Evolutionary conservation across 352 stramenopile genomes (phyloP), one percentile per base, ranked within the genome.

Genomic region (Phytophthora pseudosyringae): DNA sequence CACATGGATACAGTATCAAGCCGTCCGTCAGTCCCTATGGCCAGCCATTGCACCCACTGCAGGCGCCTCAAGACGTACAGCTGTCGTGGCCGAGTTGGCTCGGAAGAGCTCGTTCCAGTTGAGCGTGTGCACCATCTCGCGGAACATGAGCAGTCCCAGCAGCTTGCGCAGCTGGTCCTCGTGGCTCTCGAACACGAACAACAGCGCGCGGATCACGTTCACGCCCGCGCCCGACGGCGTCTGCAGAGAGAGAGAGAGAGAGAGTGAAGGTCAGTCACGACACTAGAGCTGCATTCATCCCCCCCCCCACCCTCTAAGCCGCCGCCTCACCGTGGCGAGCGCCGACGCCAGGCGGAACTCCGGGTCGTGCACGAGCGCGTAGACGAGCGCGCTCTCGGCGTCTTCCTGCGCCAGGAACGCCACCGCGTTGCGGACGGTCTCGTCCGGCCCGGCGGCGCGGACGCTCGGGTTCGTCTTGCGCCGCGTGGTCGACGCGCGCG

Each of bases 91-190:
- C 59, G 84, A 93, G 59, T 91, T 93, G 62, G 84, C 84, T 67
- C 84, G 82, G 59, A 93, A 93, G 47, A 93, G 79, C 54, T 93
- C 82, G 75, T 89, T 91, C 84, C 84, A 93, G 67, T 93, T 91
- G 45, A 82, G 59, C 43, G 84, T 93, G 59, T 83, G 78, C 54
- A 88, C 69, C 84, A 93, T 93, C 60, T 93, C 84, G 28, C 73
- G 76, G 50, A 90, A 76, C 84, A 93, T 89, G 68, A 91, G 78
- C 62, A 88, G 59, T 10, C 78, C 77, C 28, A 93, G 31, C 18
- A 91, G 71, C 60, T 85, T 85, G 8, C 78, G 82, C 50, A 93
- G 68, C 29, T 93, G 82, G 55, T 93, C 84, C 55, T 93, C 84
- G 67, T 88, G 82, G 43, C 63, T 63, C 40, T 89, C 84, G 52